phyloP scores from a whole-genome alignment of 2,329 filamentous ascomycete genomes.

The Ramularia endophylla region DNA sequence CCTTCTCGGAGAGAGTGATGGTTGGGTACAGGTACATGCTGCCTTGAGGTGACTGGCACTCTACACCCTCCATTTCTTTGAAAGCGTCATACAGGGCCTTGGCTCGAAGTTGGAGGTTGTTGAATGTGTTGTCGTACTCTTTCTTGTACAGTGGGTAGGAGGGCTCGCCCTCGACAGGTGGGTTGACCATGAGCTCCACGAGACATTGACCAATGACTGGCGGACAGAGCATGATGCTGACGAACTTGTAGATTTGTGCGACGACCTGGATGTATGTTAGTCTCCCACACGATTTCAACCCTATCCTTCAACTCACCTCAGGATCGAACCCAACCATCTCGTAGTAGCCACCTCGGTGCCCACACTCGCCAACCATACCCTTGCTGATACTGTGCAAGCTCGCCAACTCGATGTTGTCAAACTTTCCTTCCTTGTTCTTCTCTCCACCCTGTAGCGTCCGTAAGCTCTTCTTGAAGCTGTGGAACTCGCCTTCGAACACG shows the following conservation, averaged over 20 bases:
- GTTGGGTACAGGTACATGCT: slow-evolving; percentile 99
- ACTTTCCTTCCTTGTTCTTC: slow-evolving; percentile 63
- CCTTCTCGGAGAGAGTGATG: slow-evolving; percentile 72
- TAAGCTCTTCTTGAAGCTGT: slow-evolving; percentile 89
- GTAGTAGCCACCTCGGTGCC: slow-evolving; percentile 95
- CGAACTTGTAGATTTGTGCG: slow-evolving; percentile 96
- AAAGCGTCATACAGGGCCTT: slow-evolving; percentile 85
- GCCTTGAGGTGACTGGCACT: slow-evolving; percentile 83
- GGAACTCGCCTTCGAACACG: slow-evolving; percentile 89
- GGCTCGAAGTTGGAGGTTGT: slow-evolving; percentile 72
- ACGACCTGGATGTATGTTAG: slow-evolving; percentile 57
- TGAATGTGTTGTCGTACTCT: slow-evolving; percentile 79
- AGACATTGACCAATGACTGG: slow-evolving; percentile 95
- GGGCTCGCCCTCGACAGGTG: slow-evolving; percentile 74
- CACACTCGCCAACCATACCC: slow-evolving; percentile 98
- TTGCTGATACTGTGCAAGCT: slow-evolving; percentile 93
- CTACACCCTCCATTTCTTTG: slow-evolving; percentile 89
- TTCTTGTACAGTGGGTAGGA: slow-evolving; percentile 76
- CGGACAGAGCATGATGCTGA: slow-evolving; percentile 93
- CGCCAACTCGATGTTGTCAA: slow-evolving; percentile 79
- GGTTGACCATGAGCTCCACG: slow-evolving; percentile 97
- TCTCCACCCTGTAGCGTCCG: slow-evolving; percentile 65
- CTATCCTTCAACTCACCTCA: slow-evolving; percentile 23
- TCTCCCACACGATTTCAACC: neutral
- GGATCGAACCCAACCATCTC: slow-evolving; percentile 83